These are phyloP conservation scores for Magnaporthales sp. DNA, from an alignment of 2,329 filamentous ascomycete genomes.

Conservation along the genomic window DNA sequence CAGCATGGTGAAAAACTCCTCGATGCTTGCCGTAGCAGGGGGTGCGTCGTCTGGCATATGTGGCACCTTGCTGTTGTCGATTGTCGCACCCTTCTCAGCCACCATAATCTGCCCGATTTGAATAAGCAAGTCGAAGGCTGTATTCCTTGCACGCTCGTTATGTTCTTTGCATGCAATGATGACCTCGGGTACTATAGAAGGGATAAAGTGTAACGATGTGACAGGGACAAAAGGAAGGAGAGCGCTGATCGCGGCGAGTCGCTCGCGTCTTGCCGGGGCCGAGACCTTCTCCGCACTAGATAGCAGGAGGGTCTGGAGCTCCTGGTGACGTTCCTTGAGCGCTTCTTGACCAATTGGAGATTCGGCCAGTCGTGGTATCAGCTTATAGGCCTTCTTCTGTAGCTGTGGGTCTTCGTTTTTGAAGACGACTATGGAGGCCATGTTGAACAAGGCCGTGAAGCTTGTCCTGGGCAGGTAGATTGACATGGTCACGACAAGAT, in stretches of 20 bases:
- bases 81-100: constrained; percentile 55
- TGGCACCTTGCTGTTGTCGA: constrained; percentile 78
- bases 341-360: constrained; percentile 72
- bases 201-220: constrained; percentile 83
- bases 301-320: constrained; percentile 77
- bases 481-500: constrained; percentile 92
- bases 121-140: constrained; percentile 84
- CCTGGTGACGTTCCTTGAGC: constrained; percentile 62
- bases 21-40: constrained; percentile 68
- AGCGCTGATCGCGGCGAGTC: constrained; percentile 72
- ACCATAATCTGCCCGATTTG: constrained; percentile 77
- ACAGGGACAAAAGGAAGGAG: constrained; percentile 72
- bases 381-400: constrained; percentile 98
- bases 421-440: constrained; percentile 74
- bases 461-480: constrained; percentile 84
- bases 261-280: constrained; percentile 76
- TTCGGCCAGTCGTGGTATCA: constrained; percentile 82
- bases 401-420: constrained; percentile 80
- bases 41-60: constrained; percentile 80
- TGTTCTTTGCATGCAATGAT: constrained; percentile 96
- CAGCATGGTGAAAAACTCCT: constrained; percentile 98
- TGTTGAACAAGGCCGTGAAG: constrained; percentile 76
- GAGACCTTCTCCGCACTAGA: constrained; percentile 76
- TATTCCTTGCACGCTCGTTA: constrained; percentile 86
- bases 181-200: constrained; percentile 82